Evolutionary conservation across 306 rosid genomes (phyloP).

Genomic region (Pterocarpus macrocarpus): DNA sequence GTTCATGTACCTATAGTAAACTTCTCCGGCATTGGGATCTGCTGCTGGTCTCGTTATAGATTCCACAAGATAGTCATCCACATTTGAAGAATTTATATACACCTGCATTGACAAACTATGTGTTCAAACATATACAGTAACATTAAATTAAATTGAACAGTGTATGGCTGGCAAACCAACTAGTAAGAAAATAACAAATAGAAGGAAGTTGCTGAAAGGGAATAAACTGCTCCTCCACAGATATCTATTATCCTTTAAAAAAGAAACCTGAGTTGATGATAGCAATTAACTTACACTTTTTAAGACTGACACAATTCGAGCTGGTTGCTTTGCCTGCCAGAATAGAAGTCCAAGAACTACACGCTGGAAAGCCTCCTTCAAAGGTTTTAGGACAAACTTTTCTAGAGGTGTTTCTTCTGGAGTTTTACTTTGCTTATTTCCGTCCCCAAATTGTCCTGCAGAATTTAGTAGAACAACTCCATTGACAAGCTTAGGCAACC

Average conservation of each 20-base stretch:
- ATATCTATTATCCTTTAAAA: neutral
- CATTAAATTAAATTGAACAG: slow-evolving; percentile 31
- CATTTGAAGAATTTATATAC: slow-evolving; percentile 78
- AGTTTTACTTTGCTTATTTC: slow-evolving; percentile 51
- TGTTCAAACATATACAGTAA: slow-evolving; percentile 24
- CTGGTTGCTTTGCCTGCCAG: slow-evolving; percentile 96
- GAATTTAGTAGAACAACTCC: slow-evolving; percentile 89
- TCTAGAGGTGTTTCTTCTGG: slow-evolving; percentile 72
- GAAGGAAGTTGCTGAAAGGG: slow-evolving; percentile 23
- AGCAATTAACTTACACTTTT: slow-evolving; percentile 72
- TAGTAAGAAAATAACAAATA: neutral
- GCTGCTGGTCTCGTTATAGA: slow-evolving; percentile 89
- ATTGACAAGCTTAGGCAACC: slow-evolving; percentile 71
- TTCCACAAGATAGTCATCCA: slow-evolving; percentile 92
- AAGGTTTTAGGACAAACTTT: slow-evolving; percentile 72
- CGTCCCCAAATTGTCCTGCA: slow-evolving; percentile 89
- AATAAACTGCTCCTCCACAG: slow-evolving; percentile 6
- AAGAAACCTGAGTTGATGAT: slow-evolving; percentile 38
- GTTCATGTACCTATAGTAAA: slow-evolving; percentile 76
- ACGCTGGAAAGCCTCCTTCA: slow-evolving; percentile 88
- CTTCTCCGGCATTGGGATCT: slow-evolving; percentile 94
- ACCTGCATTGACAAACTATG: slow-evolving; percentile 59
- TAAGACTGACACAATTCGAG: slow-evolving; percentile 77
- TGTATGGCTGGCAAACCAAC: neutral
- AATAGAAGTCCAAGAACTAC: slow-evolving; percentile 83